Evolutionary conservation across 108 stramenopile genomes (phyloP), one percentile per base, ranked within the genome.

Genomic region (Pseudonitzschia pungens): DNA sequence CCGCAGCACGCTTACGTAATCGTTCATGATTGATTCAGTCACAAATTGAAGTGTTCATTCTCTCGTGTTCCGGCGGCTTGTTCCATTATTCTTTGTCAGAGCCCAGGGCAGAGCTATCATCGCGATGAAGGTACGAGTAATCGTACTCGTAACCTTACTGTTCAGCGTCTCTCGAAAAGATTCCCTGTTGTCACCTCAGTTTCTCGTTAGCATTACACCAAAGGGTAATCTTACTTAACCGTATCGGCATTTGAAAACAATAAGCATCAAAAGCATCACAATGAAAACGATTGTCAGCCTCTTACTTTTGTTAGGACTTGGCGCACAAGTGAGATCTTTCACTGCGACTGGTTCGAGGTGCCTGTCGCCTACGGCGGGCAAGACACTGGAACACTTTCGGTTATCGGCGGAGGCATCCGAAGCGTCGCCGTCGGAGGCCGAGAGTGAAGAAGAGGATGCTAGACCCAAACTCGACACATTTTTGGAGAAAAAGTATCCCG

Each of bases 401-500:
- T 10, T 55, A 2, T 55, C 20, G 9, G 54, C 54, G 5, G 54
- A 55, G 10, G 24, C 54, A 4, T 22, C 21, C 21, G 54, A 55
- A 55, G 45, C 36, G 36, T 36, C 36, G 6, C 10, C 50, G 3
- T 51, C 50, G 16, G 50, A 51, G 9, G 50, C 50, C 33, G 42
- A 67, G 14, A 28, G 18, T 14, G 36, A 14, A 16, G 64, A 65
- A n/a, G 66, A 24, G 16, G 44, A n/a, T 3, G 66, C 48, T 6
- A 36, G 66, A 26, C 51, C 65, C 32, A 64, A 68, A 68, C 22
- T 74, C 22, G 65, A 65, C 28, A 16, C 44, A 10, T 74, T 74
- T 28, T 36, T 74, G 33, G 50, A 64, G 26, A 68, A 65, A 22
- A 74, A 75, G 41, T 80, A 64, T 50, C 73, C 73, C 24, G 68